Conservation (phyloP, 805 yeast genomes). For the Kodamaea hsintzibuensis region DNA sequence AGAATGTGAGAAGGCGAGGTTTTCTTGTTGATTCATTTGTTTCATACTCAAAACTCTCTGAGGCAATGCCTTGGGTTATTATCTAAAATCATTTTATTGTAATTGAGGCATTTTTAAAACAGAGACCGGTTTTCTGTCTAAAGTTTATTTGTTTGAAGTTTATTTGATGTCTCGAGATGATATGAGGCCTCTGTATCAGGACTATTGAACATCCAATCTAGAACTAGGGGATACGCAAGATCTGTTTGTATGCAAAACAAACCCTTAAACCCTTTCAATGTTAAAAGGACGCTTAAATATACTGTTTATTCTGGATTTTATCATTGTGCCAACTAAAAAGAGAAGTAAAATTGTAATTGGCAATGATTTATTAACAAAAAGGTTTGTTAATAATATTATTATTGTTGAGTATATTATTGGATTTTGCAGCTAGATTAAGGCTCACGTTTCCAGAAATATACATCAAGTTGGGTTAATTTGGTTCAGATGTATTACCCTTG, state of each 20-base stretch:
- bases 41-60: not conserved
- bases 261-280: not conserved
- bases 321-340: no score
- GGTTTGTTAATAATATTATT: no score
- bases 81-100: not conserved
- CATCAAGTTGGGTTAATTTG: no score
- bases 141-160: not conserved
- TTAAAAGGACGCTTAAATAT: not conserved
- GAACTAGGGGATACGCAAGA: not conserved
- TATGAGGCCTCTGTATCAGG: not conserved
- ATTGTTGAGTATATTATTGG: no score
- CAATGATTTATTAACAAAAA: no score
- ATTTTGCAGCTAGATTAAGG: no score
- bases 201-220: not conserved
- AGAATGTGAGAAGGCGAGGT: no score
- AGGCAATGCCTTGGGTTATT: not conserved
- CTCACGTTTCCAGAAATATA: no score
- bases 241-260: not conserved
- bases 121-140: not conserved
- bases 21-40: not conserved
- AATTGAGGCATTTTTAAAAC: not conserved
- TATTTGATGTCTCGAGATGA: not conserved
- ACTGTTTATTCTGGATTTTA: not conserved
- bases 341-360: no score
- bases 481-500: no score